Evolutionary conservation across 495 filamentous ascomycete genomes (phyloP), one percentile per base, ranked within the genome.

Genomic region (Podospora fimiseda): DNA sequence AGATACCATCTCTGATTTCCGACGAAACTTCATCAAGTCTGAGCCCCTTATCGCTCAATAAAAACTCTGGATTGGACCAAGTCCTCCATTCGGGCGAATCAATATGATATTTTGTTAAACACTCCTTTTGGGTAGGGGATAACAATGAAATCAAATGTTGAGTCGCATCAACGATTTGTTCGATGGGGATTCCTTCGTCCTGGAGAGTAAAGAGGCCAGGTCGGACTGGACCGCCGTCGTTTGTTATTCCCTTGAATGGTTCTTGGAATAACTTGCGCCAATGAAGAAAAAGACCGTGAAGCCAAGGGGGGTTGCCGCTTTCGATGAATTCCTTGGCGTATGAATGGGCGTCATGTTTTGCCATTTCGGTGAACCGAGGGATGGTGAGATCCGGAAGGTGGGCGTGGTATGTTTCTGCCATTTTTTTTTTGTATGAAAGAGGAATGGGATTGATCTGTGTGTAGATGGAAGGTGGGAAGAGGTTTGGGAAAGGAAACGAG

Each of bases 31-130:
- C 79, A 64, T 89, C 85, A 0, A 89, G 76, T 1, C 85, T 80
- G 30, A 88, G 63, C 20, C 85, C 85, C 56, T 81, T 84, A 70
- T 78, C 58, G 53, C 70, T 68, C 33, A 86, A 62, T 0, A 85
- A 71, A 63, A 86, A 83, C 63, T 89, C 85, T 1, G 85, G 85
- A 65, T 89, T 89, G 2, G 83, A 87, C 85, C 85, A 89, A 13
- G 81, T 75, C 47, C 85, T 79, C 83, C 83, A 88, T 62, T 87
- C 81, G 27, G 79, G 79, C 11, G 81, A 82, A 72, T 86, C 81
- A 64, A 87, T 76, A 68, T 85, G 80, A 59, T 83, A 80, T 52
- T 55, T 63, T 59, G 48, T 71, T 55, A 43, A 66, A 71, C 56
- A n/a, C n/a, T n/a, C n/a, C n/a, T n/a, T n/a, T n/a, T 88, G 78